A percentile compares a stretch with the other conserved stretches of the same genome.
phyloP scores from a whole-genome alignment of 2,329 filamentous ascomycete genomes.

The Meredithiella fracta region DNA sequence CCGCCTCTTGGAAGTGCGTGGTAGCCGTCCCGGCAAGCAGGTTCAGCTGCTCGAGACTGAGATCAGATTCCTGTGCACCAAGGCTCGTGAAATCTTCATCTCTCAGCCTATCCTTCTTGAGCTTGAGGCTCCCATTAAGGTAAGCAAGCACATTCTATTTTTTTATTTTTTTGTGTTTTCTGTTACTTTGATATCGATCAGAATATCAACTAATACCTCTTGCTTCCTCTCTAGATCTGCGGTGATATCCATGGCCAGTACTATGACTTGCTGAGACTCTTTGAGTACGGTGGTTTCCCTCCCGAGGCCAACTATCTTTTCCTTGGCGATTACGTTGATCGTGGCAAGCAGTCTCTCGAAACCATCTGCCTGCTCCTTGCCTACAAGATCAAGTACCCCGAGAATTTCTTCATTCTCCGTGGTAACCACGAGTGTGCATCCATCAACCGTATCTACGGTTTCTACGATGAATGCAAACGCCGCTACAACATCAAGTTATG shows the following conservation, averaged over 20 bases:
- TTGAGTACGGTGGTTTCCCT: conserved; percentile 96
- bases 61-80: conserved; percentile 94
- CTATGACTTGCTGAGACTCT: conserved; percentile 90
- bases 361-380: conserved; percentile 92
- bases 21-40: conserved; percentile 95
- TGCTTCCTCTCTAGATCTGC: conserved; percentile 54
- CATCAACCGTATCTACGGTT: conserved; percentile 98
- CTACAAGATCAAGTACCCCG: conserved; percentile 99
- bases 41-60: conserved; percentile 92
- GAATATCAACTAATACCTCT: too few relatives aligned
- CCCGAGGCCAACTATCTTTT: conserved; percentile 99
- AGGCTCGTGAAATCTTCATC: conserved; percentile 98
- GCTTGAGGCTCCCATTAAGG: conserved; percentile 97
- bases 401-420: conserved; percentile 98
- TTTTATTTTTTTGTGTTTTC: too few relatives aligned
- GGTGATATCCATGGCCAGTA: conserved; percentile 99
- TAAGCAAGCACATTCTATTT: conserved; percentile 29
- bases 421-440: conserved; percentile 98
- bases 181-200: too few relatives aligned
- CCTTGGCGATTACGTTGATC: conserved; percentile 95
- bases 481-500: conserved; percentile 98
- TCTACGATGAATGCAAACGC: conserved; percentile 99
- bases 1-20: conserved; percentile 89
- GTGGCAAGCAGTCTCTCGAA: conserved; percentile 97
- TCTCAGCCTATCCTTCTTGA: conserved; percentile 96